Conservation (phyloP, 805 yeast genomes). For the Candida qinlingensis region DNA sequence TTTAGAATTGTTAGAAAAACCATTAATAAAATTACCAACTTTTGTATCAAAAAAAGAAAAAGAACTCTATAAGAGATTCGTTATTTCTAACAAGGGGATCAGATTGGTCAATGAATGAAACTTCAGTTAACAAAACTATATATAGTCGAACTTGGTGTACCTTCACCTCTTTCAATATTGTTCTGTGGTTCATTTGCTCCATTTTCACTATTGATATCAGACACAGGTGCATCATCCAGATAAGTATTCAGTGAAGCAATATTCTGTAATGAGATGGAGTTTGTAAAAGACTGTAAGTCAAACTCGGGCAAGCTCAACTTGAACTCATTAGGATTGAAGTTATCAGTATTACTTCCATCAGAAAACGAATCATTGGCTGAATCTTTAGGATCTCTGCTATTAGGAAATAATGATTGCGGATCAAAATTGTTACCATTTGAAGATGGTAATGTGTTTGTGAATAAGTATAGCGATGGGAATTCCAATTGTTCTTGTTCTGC, state of each 20-base stretch:
- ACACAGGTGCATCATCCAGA: conserved; percentile 7
- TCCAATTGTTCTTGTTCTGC: conserved; percentile 11
- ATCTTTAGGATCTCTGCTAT: conserved; percentile 3
- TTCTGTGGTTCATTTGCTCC: neutral
- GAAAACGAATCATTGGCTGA: conserved; percentile 9
- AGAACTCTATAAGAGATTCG: too few relatives aligned
- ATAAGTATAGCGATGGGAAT: conserved; percentile 26
- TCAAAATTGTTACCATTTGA: conserved; percentile 16
- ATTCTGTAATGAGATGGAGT: conserved; percentile 20
- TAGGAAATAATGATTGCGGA: conserved; percentile 25
- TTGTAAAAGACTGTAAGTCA: conserved; percentile 20
- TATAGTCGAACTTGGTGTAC: conserved; percentile 7
- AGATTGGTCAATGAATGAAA: too few relatives aligned
- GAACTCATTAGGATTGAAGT: conserved; percentile 19
- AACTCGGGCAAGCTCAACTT: conserved; percentile 23
- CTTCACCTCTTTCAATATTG: neutral
- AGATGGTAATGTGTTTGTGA: conserved; percentile 22
- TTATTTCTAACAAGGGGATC: too few relatives aligned
- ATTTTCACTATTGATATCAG: neutral
- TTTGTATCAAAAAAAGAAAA: too few relatives aligned
- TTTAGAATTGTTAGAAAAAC: too few relatives aligned
- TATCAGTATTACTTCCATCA: conserved; percentile 15
- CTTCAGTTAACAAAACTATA: conserved; percentile 10
- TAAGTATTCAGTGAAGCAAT: conserved; percentile 20
- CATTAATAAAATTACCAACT: too few relatives aligned